Conservation (phyloP, 1,139 yeast genomes). For the Debaryomyces sp. region DNA sequence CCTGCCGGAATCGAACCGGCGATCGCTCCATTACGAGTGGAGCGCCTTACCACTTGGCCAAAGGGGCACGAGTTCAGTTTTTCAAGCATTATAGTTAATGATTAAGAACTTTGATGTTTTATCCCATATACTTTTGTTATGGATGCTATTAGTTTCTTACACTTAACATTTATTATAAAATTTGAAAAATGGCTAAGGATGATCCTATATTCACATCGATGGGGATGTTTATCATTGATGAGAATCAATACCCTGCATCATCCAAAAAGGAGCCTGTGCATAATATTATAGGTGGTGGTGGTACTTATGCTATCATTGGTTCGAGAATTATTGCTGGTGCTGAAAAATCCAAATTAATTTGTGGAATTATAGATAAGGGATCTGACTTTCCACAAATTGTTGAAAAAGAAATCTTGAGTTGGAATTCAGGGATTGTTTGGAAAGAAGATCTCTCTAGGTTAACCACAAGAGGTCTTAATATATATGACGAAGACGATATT, state of each 20-base stretch:
- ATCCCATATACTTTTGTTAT: not conserved
- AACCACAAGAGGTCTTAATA: conserved; percentile 84
- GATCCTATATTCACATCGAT: conserved; percentile 53
- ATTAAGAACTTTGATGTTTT: no score
- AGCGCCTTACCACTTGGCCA: conserved; percentile 62
- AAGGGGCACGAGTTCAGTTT: conserved; percentile 34
- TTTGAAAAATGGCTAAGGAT: not conserved
- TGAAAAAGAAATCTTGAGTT: conserved; percentile 47
- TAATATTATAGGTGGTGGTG: conserved; percentile 87
- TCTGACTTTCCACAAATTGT: conserved; percentile 66
- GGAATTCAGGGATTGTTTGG: conserved; percentile 65
- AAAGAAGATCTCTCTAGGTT: conserved; percentile 53
- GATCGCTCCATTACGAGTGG: conserved; percentile 61
- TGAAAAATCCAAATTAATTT: conserved; percentile 37
- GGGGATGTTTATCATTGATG: conserved; percentile 95
- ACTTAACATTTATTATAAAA: not conserved
- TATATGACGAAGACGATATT: conserved; percentile 64
- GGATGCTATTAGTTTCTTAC: not conserved
- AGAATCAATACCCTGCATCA: conserved; percentile 59
- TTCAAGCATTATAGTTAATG: not conserved
- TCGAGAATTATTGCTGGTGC: conserved; percentile 57
- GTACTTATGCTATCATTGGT: conserved; percentile 81
- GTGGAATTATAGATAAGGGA: conserved; percentile 82
- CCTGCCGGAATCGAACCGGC: conserved; percentile 59
- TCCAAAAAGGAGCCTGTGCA: conserved; percentile 44